Base-by-base conservation (phyloP, 129 eudicot species). In the Centrapalus pauciflorus region DNA sequence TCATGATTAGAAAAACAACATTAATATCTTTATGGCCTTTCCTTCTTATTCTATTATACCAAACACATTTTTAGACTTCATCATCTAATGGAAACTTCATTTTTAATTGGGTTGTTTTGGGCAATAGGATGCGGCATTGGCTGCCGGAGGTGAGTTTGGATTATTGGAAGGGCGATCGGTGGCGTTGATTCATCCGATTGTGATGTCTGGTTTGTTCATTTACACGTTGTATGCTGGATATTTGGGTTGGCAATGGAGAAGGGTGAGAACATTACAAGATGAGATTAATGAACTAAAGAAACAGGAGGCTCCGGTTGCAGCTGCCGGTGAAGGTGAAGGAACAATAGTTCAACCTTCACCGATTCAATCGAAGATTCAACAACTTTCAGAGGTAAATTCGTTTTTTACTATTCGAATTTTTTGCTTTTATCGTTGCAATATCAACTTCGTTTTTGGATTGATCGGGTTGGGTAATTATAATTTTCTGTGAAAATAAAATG, bases 171-270 rank as follows among this genome's bases (percentile, higher is more conserved):
- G 98, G 24, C 81, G 98, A 73, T 67, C 89, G 27, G 62, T 83
- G 45, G 95, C 98, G 10, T 73, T 88, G 61, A 45, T 92, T 60
- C 98, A 88, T 66, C 96, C 96, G 6, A 16, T 80, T 8, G 98
- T 78, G 6, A 92, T 92, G 98, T 78, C 79, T 55, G 79, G 87
- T 13, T 57, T 92, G 48, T 92, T 92, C 60, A n/a, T 71, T 32
- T 88, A 83, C 75, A 92, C 98, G 5, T 38, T 92, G 45, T 92
- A 87, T 68, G 81, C 96, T 54, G 96, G 98, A 5, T 92, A 92
- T 88, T 72, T 92, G 73, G 98, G 98, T 8, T 92, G 98, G 98
- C 98, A 92, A 75, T 92, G 98, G 98, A 61, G 96, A 57, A 64
- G 96, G 27, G 95, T 92, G 0, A 66, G 96, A 35, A 92, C 98